Evolutionary conservation across 2,329 filamentous ascomycete species (phyloP).

Genomic region (Aspergillus ustus): DNA sequence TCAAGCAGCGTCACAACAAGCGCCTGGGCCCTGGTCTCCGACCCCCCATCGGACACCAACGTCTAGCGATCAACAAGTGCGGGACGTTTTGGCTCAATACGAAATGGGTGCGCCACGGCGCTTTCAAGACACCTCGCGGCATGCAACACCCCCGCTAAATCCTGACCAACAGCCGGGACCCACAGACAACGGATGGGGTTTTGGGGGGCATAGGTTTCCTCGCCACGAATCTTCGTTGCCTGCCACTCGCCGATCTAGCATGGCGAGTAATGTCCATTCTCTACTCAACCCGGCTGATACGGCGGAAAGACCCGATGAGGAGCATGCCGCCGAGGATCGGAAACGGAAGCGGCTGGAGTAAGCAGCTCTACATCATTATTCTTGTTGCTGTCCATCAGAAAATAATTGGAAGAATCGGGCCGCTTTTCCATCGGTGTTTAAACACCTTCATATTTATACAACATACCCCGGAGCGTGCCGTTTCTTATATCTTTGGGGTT

Average conservation of each 20-base stretch:
- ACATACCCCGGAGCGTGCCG: slow-evolving; percentile 13
- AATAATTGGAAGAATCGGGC: background rate
- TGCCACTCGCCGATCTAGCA: slow-evolving; percentile 70
- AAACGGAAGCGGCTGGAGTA: slow-evolving; percentile 64
- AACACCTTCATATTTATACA: slow-evolving; percentile 8
- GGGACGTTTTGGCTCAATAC: slow-evolving; percentile 67
- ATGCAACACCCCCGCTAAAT: slow-evolving; percentile 58
- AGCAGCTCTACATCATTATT: slow-evolving; percentile 19
- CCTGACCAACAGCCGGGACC: slow-evolving; percentile 53
- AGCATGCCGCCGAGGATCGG: slow-evolving; percentile 60
- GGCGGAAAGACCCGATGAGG: slow-evolving; percentile 67
- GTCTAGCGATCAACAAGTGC: slow-evolving; percentile 65
- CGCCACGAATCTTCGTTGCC: slow-evolving; percentile 53
- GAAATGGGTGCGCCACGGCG: slow-evolving; percentile 63
- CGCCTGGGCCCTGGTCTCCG: slow-evolving; percentile 68
- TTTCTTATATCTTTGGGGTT: slow-evolving; percentile 14
- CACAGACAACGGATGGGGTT: slow-evolving; percentile 60
- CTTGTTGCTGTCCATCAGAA: slow-evolving; percentile 1
- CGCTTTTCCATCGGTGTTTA: background rate
- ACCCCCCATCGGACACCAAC: slow-evolving; percentile 61
- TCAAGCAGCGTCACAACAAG: slow-evolving; percentile 64
- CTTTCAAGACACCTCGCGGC: slow-evolving; percentile 52
- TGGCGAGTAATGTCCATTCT: slow-evolving; percentile 72
- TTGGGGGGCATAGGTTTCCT: slow-evolving; percentile 52
- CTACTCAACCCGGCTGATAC: slow-evolving; percentile 72